Percentiles rank a stretch among this genome's conserved stretches.
phyloP scores from a whole-genome alignment of 2,329 filamentous ascomycete species.

The Conoideocrella luteorostrata region DNA sequence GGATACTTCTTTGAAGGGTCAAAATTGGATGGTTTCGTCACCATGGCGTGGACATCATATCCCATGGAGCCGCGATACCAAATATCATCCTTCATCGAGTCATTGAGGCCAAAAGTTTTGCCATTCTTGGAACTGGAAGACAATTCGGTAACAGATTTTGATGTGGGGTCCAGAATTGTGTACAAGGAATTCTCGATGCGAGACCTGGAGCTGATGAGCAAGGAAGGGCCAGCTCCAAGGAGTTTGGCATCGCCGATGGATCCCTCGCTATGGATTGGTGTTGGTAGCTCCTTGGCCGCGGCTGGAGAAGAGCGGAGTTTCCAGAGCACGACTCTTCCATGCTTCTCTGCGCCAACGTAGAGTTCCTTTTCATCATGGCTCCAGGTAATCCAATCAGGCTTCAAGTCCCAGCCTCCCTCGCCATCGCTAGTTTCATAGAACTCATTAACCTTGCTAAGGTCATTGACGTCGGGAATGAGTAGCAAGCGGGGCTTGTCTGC shows the following conservation, averaged over 20 bases:
- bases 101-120: slow-evolving; percentile 58
- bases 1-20: slow-evolving; percentile 68
- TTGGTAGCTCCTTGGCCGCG: slow-evolving; percentile 41
- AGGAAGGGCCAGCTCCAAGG: slow-evolving; percentile 38
- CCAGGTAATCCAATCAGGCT: slow-evolving; percentile 52
- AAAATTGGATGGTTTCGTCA: slow-evolving; percentile 60
- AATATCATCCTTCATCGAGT: slow-evolving; percentile 58
- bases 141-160: slow-evolving; percentile 34
- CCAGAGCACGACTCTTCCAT: slow-evolving; percentile 57
- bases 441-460: slow-evolving; percentile 52
- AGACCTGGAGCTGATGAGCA: slow-evolving; percentile 63
- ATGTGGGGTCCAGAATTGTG: slow-evolving; percentile 46
- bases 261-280: slow-evolving; percentile 45
- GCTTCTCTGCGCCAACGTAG: slow-evolving; percentile 67
- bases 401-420: slow-evolving; percentile 55
- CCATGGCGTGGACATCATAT: slow-evolving; percentile 64
- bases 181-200: slow-evolving; percentile 68
- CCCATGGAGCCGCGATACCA: slow-evolving; percentile 60
- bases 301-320: slow-evolving; percentile 50
- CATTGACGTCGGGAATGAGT: slow-evolving; percentile 53
- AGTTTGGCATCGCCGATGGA: slow-evolving; percentile 47
- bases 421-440: slow-evolving; percentile 57
- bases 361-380: slow-evolving; percentile 54
- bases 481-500: slow-evolving; percentile 63
- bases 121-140: slow-evolving; percentile 63